Base-by-base conservation (phyloP, 768 basidiomycete species). In the Tylopilus rubrobrunneus region DNA sequence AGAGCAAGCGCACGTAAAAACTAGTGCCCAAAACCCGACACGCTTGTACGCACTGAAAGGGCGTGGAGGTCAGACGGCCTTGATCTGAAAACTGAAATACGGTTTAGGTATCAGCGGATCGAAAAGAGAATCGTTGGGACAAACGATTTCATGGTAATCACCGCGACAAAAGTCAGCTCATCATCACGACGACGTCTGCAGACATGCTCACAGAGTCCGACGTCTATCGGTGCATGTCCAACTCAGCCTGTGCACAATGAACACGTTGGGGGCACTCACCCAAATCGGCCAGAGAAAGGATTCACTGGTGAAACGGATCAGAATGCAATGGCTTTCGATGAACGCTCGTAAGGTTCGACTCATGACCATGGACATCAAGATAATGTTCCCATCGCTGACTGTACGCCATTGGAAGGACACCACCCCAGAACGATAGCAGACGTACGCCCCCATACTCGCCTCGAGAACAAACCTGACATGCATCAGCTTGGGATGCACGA, bases 71-170 rank as follows among this genome's bases (percentile, higher is more conserved):
- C 70, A 15, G 62, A 45, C 55, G 7, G 72, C 73, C 17, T 49
- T 43, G 5, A 79, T 60, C 7, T 61, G 47, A 58, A 80, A 80
- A 4, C 80, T 80, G 48, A 5, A 15, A 48, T 29, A 28, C 25
- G 14, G 27, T 39, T 58, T 45, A 56, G 50, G 7, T 27, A 29
- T n/a, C 6, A 29, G 7, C 14, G 11, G 36, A 56, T 23, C 10
- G 3, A 29, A 31, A 23, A 4, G 34, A 27, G n/a, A 11, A 27
- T 46, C 12, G 4, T 37, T 37, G 37, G 21, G 15, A 53, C 78
- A 44, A 47, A 83, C 80, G 77, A 76, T 73, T 79, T 82, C 34
- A 63, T 73, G 1, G 80, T 79, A 54, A 83, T 80, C 25, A 73
- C 82, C 83, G 44, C 15, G 41, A 53, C n/a, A 31, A 2, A 29